Base-by-base conservation (phyloP, 306 rosid species). In the Prunus mira region DNA sequence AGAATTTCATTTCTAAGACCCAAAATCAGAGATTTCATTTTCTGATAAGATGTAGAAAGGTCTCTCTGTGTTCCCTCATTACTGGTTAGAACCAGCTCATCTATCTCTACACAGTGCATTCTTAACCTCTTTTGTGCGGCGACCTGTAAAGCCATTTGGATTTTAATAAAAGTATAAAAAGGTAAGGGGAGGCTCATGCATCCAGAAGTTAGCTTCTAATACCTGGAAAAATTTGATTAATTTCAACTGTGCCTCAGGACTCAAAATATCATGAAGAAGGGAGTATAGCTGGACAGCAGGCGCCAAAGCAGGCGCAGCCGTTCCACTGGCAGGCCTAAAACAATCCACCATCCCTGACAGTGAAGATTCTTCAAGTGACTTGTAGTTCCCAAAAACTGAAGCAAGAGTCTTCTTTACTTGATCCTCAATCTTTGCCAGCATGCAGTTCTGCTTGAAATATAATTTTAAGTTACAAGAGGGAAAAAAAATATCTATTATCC, bases 371-470 rank as follows among this genome's bases (percentile, higher is more conserved):
- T 81, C 81, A 28, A 84, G 85, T 3, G 85, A 81, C 80, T 81
- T 84, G 75, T 84, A 81, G 61, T 84, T 81, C 75, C 76, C 84
- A 57, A 85, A 82, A 49, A 72, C 82, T 76, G 76, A 72, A 64
- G 76, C 76, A 80, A 82, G 73, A 49, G 72, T n/a, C 76, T 79
- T 73, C 10, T 74, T 52, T 51, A 77, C 74, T 83, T 71, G 86
- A 65, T 82, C 82, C 38, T 80, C 71, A n/a, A 71, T 82, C 71
- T 69, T 76, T 4, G 63, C 61, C 50, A 82, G 69, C 58, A 80
- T 73, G 47, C 86, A 84, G 18, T 86, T 76, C 86, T 86, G 84
- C 32, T 22, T 18, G 11, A 76, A 3, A 15, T 34, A 51, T 54
- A n/a, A 56, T 20, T 56, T 56, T 12, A 70, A 70, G 14, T 51